Evolutionary conservation across 192 early-diverging fungal species (phyloP), one percentile per base, ranked within the genome.

Genomic region (Linnemannia exigua): DNA sequence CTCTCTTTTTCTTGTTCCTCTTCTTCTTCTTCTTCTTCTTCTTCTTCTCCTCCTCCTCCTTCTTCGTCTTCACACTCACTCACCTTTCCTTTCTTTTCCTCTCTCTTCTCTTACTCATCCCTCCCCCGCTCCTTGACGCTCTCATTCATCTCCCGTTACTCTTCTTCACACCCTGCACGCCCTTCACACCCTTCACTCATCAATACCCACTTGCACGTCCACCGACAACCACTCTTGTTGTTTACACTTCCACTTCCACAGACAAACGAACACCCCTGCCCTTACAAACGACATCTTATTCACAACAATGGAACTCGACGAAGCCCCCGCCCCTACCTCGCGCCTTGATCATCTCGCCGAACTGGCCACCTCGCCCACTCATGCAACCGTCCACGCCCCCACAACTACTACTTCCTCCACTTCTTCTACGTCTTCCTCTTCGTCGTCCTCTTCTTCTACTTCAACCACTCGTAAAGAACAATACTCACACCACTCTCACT

Each of bases 301-400:
- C 20, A 71, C 51, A 25, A 52, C 66, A 50, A 86, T 86, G 84
- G 84, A 86, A 76, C 58, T 76, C 46, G 74, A 86, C 78, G 74
- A 86, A 72, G 68, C 82, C 70, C 81, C 81, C 69, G 71, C 76
- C n/a, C 72, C 81, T 2, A 79, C 78, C 33, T 86, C 84, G 25
- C 84, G 84, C 47, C 78, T 86, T 41, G 84, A 86, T 74, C 84
- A 79, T 76, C 84, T 86, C 37, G 84, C 84, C 8, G 84, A 86
- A 35, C 47, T 86, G 31, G 84, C 84, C 14, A 80, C 84, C 44
- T 86, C 84, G 2, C 84, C 84, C 41, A 80, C 84, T 48, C 84
- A 76, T 44, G 83, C 77, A 36, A 68, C 38, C 31, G 51, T 28
- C 37, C 75, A 83, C 58, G 66, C 82, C 38, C 67, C n/a, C n/a